These are phyloP conservation scores for Saccharomycopsis sp. DNA, from an alignment of 805 yeast species.

Conservation along the genomic window DNA sequence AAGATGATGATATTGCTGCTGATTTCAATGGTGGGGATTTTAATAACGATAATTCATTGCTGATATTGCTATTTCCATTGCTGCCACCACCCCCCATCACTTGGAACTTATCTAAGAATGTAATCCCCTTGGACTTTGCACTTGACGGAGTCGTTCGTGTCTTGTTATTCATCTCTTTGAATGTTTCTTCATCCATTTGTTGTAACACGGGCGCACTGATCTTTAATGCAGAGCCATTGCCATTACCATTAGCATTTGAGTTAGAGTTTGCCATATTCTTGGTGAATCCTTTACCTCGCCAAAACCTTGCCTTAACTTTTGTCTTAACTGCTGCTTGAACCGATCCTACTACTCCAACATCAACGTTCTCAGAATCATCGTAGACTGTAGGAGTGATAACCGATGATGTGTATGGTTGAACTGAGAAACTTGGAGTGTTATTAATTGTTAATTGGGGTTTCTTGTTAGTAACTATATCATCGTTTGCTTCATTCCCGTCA, in stretches of 20 bases:
- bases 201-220: conserved; percentile 19
- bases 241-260: conserved; percentile 17
- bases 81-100: no score
- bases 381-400: conserved; percentile 17
- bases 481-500: background rate
- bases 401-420: conserved; percentile 15
- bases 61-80: conserved; percentile 17
- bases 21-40: conserved; percentile 5
- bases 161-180: conserved; percentile 16
- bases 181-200: conserved; percentile 19
- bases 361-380: conserved; percentile 8
- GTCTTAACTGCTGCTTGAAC: conserved; percentile 16
- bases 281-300: conserved; percentile 25
- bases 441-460: background rate
- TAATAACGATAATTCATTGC: conserved; percentile 4
- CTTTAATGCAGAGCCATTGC: conserved; percentile 14
- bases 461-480: background rate
- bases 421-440: conserved; percentile 8
- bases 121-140: conserved; percentile 8
- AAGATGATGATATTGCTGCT: conserved; percentile 1
- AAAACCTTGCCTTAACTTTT: conserved; percentile 28
- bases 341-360: conserved; percentile 3
- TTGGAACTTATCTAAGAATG: conserved; percentile 19
- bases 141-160: conserved; percentile 1
- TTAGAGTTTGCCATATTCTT: no score